A percentile compares a stretch with the other conserved stretches of the same genome.
These are phyloP conservation scores for Leccinellum luteum DNA, from an alignment of 768 basidiomycete genomes.

Conservation along the genomic window DNA sequence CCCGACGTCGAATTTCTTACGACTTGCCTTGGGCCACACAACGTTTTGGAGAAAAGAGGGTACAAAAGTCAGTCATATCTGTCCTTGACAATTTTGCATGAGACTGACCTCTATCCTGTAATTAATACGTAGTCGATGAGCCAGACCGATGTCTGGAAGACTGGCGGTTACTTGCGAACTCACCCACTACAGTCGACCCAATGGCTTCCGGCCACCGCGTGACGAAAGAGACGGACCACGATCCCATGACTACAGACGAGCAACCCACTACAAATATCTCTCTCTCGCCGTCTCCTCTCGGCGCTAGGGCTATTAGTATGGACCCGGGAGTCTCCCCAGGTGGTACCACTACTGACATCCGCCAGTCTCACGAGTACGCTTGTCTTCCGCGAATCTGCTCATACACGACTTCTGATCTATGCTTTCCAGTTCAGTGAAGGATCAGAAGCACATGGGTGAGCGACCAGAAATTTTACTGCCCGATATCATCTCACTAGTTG, in stretches of 20 bases:
- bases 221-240: too few relatives aligned
- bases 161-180: constrained; percentile 14
- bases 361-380: not conserved
- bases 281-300: too few relatives aligned
- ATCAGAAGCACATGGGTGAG: constrained; percentile 38
- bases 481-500: not conserved
- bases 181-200: too few relatives aligned
- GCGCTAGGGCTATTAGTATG: too few relatives aligned
- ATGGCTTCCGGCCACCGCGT: too few relatives aligned
- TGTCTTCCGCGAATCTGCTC: not conserved
- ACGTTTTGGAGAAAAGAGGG: constrained; percentile 72
- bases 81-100: too few relatives aligned
- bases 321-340: too few relatives aligned
- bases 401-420: constrained; percentile 21
- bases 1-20: constrained; percentile 86
- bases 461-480: not conserved
- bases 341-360: not conserved
- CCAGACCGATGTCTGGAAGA: constrained; percentile 27
- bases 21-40: constrained; percentile 85
- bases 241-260: too few relatives aligned
- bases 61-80: constrained; percentile 59
- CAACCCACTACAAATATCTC: too few relatives aligned
- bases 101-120: not conserved
- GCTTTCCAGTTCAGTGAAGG: constrained; percentile 25
- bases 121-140: constrained; percentile 54